These are phyloP conservation scores for Aspergillus brunneoviolaceus DNA, from an alignment of 2,329 filamentous ascomycete species.

Conservation along the genomic window DNA sequence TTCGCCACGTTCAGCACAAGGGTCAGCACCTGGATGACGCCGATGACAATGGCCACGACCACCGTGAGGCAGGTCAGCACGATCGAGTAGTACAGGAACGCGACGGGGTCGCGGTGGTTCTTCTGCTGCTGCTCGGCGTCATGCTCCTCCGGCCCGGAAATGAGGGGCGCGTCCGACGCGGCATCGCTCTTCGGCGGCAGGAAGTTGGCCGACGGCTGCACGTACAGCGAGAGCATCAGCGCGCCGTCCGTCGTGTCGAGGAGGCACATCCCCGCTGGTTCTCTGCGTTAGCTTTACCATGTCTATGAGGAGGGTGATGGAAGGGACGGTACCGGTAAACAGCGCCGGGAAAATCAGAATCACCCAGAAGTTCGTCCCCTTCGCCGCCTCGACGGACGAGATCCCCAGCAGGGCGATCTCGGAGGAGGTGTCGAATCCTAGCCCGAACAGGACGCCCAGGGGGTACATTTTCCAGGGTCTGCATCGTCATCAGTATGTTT, in stretches of 20 bases:
- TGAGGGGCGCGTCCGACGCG: constrained; percentile 17
- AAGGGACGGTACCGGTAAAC: constrained; percentile 66
- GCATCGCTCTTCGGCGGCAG: constrained; percentile 30
- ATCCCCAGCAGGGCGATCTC: constrained; percentile 92
- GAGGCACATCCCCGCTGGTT: constrained; percentile 82
- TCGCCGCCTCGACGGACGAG: constrained; percentile 78
- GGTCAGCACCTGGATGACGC: constrained; percentile 77
- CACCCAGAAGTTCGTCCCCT: constrained; percentile 88
- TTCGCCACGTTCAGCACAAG: constrained; percentile 74
- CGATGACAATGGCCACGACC: constrained; percentile 79
- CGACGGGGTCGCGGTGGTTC: constrained; percentile 74
- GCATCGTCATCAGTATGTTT: not conserved
- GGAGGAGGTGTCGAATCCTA: constrained; percentile 93
- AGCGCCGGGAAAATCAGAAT: constrained; percentile 88
- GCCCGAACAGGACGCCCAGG: constrained; percentile 80
- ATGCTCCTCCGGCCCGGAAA: constrained; percentile 9
- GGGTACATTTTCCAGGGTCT: constrained; percentile 91
- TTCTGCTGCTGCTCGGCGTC: constrained; percentile 17
- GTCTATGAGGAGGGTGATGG: not conserved
- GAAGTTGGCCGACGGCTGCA: constrained; percentile 50
- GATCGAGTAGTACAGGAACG: constrained; percentile 90
- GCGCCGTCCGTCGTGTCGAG: constrained; percentile 91
- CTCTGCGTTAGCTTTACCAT: not conserved
- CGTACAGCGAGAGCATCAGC: constrained; percentile 92
- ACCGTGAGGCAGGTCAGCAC: constrained; percentile 83